Percentiles rank a stretch among this genome's conserved stretches.
Evolutionary conservation across 768 basidiomycete species (phyloP).

Genomic region (Pleurotus eryngii): DNA sequence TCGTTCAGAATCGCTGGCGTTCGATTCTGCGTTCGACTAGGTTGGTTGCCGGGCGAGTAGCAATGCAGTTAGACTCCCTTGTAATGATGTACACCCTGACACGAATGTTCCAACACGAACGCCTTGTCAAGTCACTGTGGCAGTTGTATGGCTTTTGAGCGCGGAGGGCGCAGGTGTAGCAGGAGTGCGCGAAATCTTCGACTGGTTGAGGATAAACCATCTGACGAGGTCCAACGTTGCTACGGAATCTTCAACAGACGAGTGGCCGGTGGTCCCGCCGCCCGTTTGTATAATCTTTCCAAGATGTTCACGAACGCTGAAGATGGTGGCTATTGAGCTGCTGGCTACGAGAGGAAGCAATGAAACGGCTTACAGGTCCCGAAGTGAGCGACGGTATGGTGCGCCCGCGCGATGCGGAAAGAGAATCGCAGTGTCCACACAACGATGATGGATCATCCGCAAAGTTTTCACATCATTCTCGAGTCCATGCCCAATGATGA

Average conservation of each 20-base stretch:
- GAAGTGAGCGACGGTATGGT: slow-evolving; percentile 79
- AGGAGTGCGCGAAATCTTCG: slow-evolving; percentile 22
- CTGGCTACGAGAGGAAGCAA: slow-evolving; percentile 13
- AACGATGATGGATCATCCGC: slow-evolving; percentile 78
- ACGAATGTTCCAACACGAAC: too few species aligned
- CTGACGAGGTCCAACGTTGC: slow-evolving; percentile 87
- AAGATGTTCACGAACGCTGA: slow-evolving; percentile 81
- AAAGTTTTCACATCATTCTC: slow-evolving; percentile 94
- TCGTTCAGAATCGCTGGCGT: too few species aligned
- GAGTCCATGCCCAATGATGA: slow-evolving; percentile 86
- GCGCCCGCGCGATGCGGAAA: slow-evolving; percentile 75
- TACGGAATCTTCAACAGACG: slow-evolving; percentile 84
- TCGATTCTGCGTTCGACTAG: too few species aligned
- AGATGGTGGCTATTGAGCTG: neutral
- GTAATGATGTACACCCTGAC: too few species aligned
- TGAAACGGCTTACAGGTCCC: slow-evolving; percentile 60
- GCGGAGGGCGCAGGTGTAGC: neutral
- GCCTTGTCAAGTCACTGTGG: neutral
- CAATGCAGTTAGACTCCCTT: too few species aligned
- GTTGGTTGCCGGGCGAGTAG: too few species aligned
- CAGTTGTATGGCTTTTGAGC: neutral
- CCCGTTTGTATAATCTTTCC: slow-evolving; percentile 80
- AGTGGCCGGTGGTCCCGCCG: slow-evolving; percentile 75
- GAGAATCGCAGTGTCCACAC: slow-evolving; percentile 84
- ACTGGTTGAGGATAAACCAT: slow-evolving; percentile 71